Base-by-base conservation (phyloP, 768 basidiomycete genomes). In the Leucocoprinus sp. region DNA sequence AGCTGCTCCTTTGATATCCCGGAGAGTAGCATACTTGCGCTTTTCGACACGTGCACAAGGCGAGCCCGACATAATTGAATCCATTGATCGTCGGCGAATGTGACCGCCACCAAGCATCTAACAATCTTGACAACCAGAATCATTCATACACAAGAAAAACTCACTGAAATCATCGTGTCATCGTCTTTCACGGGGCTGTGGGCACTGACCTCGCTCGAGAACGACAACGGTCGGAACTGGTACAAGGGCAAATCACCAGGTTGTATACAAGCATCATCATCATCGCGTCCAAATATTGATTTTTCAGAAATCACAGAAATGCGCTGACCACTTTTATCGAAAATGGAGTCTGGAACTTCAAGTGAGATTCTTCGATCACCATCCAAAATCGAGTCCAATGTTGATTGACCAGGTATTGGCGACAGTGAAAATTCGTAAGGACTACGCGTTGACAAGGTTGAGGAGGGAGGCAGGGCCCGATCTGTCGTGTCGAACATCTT, bases 61-160 rank as follows among this genome's bases (percentile, higher is more conserved):
- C 1, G 86, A 89, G 2, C 69, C 69, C n/a, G 80, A 78, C 14
- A 84, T 76, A 39, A 74, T 64, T 0, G 82, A 82, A 9, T 74
- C 78, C 8, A 85, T 66, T 0, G 87, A 87, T 9, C 70, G 64
- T 24, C 85, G 78, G 23, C 81, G 78, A 42, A 84, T 78, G 43
- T 78, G 82, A 2, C 82, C 85, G 43, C 84, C 87, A 39, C 82
- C 86, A 26, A 89, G 64, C 85, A 90, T 88, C 82, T 86, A 48
- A 41, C 11, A 4, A n/a, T 31, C 11, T 1, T 29, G 5, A n/a
- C 37, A 7, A 28, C 33, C 14, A 12, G 14, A 8, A 21, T 48
- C 42, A 50, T 43, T 17, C 39, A 22, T 45, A 24, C 6, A 37
- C 34, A 21, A 21, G 17, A 18, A 37, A 26, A 17, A 64, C 80